Conservation (phyloP, 805 yeast species). For the Yarrowia sp. region DNA sequence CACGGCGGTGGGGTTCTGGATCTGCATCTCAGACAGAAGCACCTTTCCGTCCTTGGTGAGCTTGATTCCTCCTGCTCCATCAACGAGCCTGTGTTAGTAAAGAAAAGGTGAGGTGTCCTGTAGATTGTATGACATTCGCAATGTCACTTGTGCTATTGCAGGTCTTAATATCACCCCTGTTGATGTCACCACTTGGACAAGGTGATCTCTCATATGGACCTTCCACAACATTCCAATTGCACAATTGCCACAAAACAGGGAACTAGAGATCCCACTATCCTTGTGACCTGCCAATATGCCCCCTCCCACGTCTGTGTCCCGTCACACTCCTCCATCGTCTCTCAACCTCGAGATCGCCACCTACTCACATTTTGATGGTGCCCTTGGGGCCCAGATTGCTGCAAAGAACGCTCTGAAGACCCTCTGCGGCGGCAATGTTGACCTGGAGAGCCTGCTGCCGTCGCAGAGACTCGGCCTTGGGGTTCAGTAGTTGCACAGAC, state of each 20-base stretch:
- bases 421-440: conserved; percentile 95
- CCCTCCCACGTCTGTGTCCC: neutral
- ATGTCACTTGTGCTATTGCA: no score
- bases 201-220: neutral
- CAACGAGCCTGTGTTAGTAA: conserved; percentile 61
- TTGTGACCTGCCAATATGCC: no score
- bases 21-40: conserved; percentile 92
- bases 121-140: no score
- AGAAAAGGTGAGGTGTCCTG: no score
- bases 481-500: conserved; percentile 82
- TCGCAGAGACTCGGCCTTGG: conserved; percentile 96
- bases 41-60: conserved; percentile 98
- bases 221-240: conserved; percentile 7
- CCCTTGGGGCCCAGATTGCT: conserved; percentile 97
- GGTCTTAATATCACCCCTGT: no score
- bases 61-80: conserved; percentile 94
- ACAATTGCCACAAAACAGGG: neutral
- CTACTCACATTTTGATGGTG: conserved; percentile 75
- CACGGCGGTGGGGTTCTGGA: conserved; percentile 87
- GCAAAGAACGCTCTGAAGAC: conserved; percentile 88
- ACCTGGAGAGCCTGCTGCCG: conserved; percentile 95
- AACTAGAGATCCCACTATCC: no score
- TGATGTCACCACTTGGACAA: no score
- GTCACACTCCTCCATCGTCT: neutral
- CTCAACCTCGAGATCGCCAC: conserved; percentile 40